These are phyloP conservation scores for Amylostereum areolatum DNA, from an alignment of 1,284 basidiomycete species.

Conservation along the genomic window DNA sequence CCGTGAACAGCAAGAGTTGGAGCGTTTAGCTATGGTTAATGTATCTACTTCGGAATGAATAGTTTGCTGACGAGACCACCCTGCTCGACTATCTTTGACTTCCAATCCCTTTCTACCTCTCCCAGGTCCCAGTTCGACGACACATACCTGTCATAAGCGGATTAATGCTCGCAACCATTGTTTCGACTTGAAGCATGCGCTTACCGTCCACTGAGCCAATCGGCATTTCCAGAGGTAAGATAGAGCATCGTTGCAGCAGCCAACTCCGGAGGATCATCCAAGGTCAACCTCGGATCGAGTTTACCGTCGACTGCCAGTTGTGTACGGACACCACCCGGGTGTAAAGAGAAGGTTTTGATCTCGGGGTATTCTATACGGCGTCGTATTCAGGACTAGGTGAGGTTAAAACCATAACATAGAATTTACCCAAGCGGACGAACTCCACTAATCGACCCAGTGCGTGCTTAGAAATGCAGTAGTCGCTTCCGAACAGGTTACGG, in stretches of 20 bases:
- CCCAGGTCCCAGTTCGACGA: constrained; percentile 8
- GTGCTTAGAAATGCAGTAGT: constrained; percentile 7
- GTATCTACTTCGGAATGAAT: too few species aligned
- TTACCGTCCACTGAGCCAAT: constrained; percentile 9
- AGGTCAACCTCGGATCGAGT: constrained; percentile 3
- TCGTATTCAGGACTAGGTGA: constrained; percentile 3
- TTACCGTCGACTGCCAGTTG: constrained; percentile 5
- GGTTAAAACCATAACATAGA: neutral
- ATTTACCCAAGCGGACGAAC: constrained; percentile 8
- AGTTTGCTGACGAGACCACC: constrained; percentile 4
- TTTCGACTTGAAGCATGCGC: neutral
- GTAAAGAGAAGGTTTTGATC: neutral
- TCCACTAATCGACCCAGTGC: constrained; percentile 7
- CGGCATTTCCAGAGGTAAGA: constrained; percentile 8
- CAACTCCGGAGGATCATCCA: constrained; percentile 1
- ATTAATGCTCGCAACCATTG: neutral
- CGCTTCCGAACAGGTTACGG: constrained; percentile 3
- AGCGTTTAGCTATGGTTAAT: too few species aligned
- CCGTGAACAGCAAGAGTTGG: too few species aligned
- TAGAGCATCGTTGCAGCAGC: constrained; percentile 7
- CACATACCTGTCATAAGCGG: constrained; percentile 1
- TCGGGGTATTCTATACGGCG: constrained; percentile 5
- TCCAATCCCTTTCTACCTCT: constrained; percentile 7
- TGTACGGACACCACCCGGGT: neutral
- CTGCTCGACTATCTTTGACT: constrained; percentile 6